These are phyloP conservation scores for Zarea fungicola DNA, from an alignment of 2,329 filamentous ascomycete genomes.

Conservation along the genomic window DNA sequence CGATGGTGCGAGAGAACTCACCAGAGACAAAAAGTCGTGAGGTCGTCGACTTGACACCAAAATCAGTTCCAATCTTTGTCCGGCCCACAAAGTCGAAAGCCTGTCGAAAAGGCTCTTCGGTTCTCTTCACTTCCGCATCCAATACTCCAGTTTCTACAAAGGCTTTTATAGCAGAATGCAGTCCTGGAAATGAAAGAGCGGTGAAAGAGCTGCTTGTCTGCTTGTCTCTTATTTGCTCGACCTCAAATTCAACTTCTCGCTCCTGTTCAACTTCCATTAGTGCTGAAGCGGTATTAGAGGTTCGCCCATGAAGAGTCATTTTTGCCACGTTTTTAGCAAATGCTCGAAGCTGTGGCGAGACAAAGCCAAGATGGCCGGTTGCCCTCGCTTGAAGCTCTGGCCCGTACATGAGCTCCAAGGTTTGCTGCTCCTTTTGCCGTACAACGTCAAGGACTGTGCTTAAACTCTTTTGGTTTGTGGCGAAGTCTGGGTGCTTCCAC, in stretches of 20 bases:
- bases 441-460: slow-evolving; percentile 24
- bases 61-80: neutral
- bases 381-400: slow-evolving; percentile 13
- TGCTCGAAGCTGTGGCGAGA: neutral
- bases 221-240: slow-evolving; percentile 51
- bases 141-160: neutral
- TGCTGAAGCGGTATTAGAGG: slow-evolving; percentile 35
- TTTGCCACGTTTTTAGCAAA: neutral
- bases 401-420: slow-evolving; percentile 54
- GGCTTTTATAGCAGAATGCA: neutral
- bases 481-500: slow-evolving; percentile 35
- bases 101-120: neutral
- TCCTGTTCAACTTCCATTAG: slow-evolving; percentile 58
- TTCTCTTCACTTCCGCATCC: neutral
- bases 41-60: neutral
- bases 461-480: slow-evolving; percentile 29
- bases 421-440: slow-evolving; percentile 49
- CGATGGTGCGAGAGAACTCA: neutral
- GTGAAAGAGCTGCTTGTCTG: slow-evolving; percentile 38
- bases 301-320: neutral
- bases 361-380: neutral
- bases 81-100: neutral
- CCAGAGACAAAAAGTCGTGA: neutral
- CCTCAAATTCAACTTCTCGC: slow-evolving; percentile 53
- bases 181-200: slow-evolving; percentile 36